Evolutionary conservation across 768 basidiomycete genomes (phyloP).

Genomic region (Boletus subcaerulescens): DNA sequence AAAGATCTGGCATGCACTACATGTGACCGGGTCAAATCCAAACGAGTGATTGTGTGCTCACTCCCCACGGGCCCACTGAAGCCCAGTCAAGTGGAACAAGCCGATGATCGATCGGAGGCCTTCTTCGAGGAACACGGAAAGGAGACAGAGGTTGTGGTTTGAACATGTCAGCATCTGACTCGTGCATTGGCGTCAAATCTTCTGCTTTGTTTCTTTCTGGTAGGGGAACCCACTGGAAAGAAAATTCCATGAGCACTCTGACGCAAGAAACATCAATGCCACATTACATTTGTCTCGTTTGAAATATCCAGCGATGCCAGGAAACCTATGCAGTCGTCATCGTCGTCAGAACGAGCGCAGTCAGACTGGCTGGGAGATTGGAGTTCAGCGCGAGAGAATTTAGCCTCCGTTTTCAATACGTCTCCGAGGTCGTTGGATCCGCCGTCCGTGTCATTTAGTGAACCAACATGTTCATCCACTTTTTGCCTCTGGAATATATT

Average conservation of each 20-base stretch:
- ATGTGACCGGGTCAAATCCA: not conserved
- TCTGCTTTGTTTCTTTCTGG: conserved; percentile 32
- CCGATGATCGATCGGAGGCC: conserved; percentile 17
- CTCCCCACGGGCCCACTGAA: conserved; percentile 21
- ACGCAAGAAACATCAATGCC: not conserved
- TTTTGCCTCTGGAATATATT: conserved; percentile 21
- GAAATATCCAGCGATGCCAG: conserved; percentile 30
- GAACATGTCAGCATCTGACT: not conserved
- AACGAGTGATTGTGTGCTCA: conserved; percentile 6
- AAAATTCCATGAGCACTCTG: conserved; percentile 1
- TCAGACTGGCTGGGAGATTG: conserved; percentile 2
- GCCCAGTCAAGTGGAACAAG: conserved; percentile 18
- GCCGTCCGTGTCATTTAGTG: not conserved
- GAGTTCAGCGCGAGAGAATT: not conserved
- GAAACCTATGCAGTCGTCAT: conserved; percentile 23
- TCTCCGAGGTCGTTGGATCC: not conserved
- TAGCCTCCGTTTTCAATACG: conserved; percentile 4
- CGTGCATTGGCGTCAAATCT: conserved; percentile 22
- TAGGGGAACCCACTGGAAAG: conserved; percentile 24
- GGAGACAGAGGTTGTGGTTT: conserved; percentile 3
- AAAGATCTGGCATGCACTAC: conserved; percentile 7
- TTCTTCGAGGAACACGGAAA: conserved; percentile 12
- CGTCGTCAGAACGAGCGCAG: conserved; percentile 3
- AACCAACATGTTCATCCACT: not conserved
- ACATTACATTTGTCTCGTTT: conserved; percentile 29